Evolutionary conservation across 805 yeast species (phyloP).

Genomic region (Ogataea dorogensis): DNA sequence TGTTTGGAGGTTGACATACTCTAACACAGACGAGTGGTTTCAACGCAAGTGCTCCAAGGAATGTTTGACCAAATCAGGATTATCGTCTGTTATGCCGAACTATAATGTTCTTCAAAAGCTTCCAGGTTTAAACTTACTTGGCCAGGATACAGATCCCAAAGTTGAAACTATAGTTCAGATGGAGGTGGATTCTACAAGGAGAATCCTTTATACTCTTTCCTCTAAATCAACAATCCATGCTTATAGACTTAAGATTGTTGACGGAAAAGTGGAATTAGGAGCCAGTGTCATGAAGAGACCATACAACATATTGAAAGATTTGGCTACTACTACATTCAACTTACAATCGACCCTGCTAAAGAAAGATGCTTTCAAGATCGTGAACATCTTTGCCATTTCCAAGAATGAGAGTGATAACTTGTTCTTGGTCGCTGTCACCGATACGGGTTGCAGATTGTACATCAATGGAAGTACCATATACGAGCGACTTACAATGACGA

Average conservation of each 20-base stretch:
- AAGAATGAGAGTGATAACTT: conserved; percentile 65
- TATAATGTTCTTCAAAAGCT: conserved; percentile 27
- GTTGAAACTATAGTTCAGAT: conserved; percentile 65
- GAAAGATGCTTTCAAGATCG: conserved; percentile 55
- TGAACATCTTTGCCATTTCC: conserved; percentile 60
- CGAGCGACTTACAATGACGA: conserved; percentile 34
- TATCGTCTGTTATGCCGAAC: conserved; percentile 50
- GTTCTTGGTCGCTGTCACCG: conserved; percentile 74
- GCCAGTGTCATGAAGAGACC: conserved; percentile 40
- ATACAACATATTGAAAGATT: conserved; percentile 44
- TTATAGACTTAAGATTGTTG: conserved; percentile 53
- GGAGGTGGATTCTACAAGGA: conserved; percentile 73
- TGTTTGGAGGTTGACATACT: conserved; percentile 84
- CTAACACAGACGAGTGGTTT: conserved; percentile 84
- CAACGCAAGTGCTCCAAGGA: conserved; percentile 78
- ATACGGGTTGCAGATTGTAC: conserved; percentile 79
- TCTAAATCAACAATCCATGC: conserved; percentile 79
- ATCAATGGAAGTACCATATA: conserved; percentile 47
- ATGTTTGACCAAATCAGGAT: conserved; percentile 70
- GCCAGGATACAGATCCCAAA: conserved; percentile 24
- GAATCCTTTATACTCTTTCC: conserved; percentile 76
- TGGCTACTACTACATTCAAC: conserved; percentile 39
- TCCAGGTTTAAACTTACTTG: conserved; percentile 30
- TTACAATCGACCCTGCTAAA: conserved; percentile 45
- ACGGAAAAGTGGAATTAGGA: conserved; percentile 34